A percentile compares a stretch with the other conserved stretches of the same genome.
Evolutionary conservation across 75 land plant species (phyloP).

Genomic region (Cryptomeria japonica): DNA sequence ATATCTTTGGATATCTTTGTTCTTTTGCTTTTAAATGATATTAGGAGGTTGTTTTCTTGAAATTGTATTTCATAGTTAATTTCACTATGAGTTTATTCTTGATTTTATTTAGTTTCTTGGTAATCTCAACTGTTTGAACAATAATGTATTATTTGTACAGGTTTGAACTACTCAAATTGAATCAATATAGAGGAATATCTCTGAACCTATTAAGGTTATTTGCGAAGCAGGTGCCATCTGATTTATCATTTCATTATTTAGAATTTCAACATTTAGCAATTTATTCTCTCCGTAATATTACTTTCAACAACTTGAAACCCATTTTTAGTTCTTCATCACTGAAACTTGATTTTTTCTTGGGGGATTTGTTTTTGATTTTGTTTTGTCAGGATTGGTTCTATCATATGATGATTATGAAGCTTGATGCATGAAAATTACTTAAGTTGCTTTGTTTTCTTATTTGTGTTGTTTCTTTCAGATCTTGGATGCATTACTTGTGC

Average conservation of each 20-base stretch:
- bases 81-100: not conserved
- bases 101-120: slow-evolving; percentile 8
- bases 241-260: not conserved
- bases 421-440: not conserved
- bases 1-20: not conserved
- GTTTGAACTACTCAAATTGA: slow-evolving; percentile 83
- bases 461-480: slow-evolving; percentile 44
- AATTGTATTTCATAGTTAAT: not conserved
- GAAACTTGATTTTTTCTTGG: not conserved
- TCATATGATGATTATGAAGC: not conserved
- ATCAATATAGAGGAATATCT: slow-evolving; percentile 74
- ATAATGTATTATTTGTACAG: slow-evolving; percentile 28
- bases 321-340: not conserved
- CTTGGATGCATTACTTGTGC: slow-evolving; percentile 66
- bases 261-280: not conserved
- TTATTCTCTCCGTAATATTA: not conserved
- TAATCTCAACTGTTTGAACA: slow-evolving; percentile 8
- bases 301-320: not conserved
- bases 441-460: not conserved
- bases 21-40: not conserved
- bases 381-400: not conserved
- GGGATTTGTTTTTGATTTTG: not conserved
- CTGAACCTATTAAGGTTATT: slow-evolving; percentile 71
- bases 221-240: slow-evolving; percentile 76
- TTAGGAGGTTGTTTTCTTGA: not conserved